Evolutionary conservation across 345 rosid species (phyloP), one percentile per base, ranked within the genome.

Genomic region (Mercurialis annua): DNA sequence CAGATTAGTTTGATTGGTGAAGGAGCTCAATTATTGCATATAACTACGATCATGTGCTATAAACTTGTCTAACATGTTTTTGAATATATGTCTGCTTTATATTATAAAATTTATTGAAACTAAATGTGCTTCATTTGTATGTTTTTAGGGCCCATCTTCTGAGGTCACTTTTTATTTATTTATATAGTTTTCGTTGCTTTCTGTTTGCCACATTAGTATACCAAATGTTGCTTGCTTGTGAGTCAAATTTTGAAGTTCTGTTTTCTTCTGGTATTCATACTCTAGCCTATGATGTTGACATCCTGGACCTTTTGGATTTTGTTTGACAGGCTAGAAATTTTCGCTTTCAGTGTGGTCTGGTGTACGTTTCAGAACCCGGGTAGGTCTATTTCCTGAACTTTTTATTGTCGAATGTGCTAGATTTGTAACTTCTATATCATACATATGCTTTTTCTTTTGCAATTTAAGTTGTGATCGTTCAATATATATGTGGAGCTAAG

Each of bases 361-460:
- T 87, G 57, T 94, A 89, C 46, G 97, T 94, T 72, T 83, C 99
- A 50, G 95, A 91, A 71, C 91, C 95, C 57, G 99, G 99, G 99
- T 91, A 82, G 74, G 94, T 69, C 33, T 51, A 44, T 61, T 12
- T 44, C 26, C 5, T 60, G 33, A 62, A 43, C 26, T 62, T 6
- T 44, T 43, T 6, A 17, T 31, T 26, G 1, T 58, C 36, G 62
- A n/a, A 7, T 59, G 46, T 34, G 62, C 27, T 59, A 24, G 61
- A n/a, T 59, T 0, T 21, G 23, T 6, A 10, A 59, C 38, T 18
- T 57, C 3, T 34, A 21, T 51, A 23, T 12, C 23, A 21, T 0
- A 8, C 11, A 50, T 0, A n/a, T n/a, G n/a, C n/a, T 27, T 20
- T 18, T 31, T 31, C 9, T 57, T 57, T 5, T 30, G 10, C 44